Conservation (phyloP, 2,329 filamentous ascomycete species). For the Trichoderma afroharzianum region DNA sequence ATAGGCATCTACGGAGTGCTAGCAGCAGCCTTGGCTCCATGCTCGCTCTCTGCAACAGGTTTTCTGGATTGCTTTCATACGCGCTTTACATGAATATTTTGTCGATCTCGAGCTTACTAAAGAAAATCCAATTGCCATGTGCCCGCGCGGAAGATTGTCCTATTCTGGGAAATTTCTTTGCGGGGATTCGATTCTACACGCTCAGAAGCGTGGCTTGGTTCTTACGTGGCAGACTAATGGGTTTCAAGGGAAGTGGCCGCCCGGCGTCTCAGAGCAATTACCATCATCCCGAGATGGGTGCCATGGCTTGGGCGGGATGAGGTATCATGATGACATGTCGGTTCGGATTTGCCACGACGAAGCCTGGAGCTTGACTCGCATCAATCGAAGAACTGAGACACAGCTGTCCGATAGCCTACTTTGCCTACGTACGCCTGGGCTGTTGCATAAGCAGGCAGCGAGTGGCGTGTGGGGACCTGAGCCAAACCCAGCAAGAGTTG, state of each 20-base stretch:
- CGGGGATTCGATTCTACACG: not conserved
- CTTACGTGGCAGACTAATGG: conserved; percentile 7
- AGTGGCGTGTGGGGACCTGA: not conserved
- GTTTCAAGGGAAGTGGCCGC: not conserved
- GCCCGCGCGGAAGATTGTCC: not conserved
- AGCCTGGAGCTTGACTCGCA: conserved; percentile 4
- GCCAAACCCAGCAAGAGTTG: not conserved
- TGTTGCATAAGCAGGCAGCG: not conserved
- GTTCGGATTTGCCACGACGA: not conserved
- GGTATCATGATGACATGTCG: not conserved
- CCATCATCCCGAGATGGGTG: not conserved
- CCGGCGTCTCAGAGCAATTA: not conserved
- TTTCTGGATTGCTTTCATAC: not conserved
- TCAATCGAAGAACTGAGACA: not conserved
- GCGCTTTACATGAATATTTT: not conserved
- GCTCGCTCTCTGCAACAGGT: not conserved
- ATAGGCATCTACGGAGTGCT: not conserved
- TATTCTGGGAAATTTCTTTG: not conserved
- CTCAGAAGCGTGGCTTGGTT: not conserved
- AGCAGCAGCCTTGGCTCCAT: not conserved
- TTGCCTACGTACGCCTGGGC: not conserved
- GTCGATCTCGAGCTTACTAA: not conserved
- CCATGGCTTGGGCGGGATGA: not conserved
- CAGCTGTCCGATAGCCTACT: not conserved
- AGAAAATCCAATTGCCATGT: not conserved